Evolutionary conservation across 139 green algal genomes (phyloP).

Genomic region (Gonium pectorale): DNA sequence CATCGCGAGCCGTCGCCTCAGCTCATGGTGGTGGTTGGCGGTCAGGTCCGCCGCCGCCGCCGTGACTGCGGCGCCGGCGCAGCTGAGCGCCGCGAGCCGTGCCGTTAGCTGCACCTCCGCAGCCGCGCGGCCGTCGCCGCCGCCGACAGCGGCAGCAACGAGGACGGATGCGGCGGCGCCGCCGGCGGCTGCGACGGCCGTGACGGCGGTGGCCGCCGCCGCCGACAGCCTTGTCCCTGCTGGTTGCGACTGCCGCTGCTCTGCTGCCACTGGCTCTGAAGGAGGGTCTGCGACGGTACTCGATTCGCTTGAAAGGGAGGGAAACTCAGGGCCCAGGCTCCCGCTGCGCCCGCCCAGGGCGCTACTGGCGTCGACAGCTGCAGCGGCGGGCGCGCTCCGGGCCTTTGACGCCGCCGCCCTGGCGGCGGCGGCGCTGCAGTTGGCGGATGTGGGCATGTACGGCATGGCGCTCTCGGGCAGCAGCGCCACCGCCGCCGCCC

Average conservation of each 20-base stretch:
- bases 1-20: too few relatives aligned
- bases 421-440: slow-evolving; percentile 2
- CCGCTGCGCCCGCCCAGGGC: neutral
- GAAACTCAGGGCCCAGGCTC: neutral
- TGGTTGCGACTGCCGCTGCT: neutral
- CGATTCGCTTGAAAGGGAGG: neutral
- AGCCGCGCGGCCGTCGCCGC: neutral
- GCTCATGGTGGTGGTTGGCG: too few relatives aligned
- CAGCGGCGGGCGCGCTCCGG: neutral
- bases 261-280: neutral
- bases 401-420: neutral
- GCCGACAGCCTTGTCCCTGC: neutral
- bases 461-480: slow-evolving; percentile 30
- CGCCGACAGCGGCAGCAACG: neutral
- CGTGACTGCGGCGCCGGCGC: too few relatives aligned
- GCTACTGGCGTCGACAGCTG: neutral
- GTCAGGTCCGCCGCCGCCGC: too few relatives aligned
- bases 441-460: slow-evolving; percentile 20
- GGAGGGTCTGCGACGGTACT: neutral
- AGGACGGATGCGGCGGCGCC: neutral
- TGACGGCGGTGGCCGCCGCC: neutral
- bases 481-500: slow-evolving; percentile 8
- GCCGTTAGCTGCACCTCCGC: neutral
- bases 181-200: too few relatives aligned
- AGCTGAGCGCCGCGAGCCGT: neutral